Base-by-base conservation (phyloP, 441 rosid species). In the Erodium moschatum region DNA sequence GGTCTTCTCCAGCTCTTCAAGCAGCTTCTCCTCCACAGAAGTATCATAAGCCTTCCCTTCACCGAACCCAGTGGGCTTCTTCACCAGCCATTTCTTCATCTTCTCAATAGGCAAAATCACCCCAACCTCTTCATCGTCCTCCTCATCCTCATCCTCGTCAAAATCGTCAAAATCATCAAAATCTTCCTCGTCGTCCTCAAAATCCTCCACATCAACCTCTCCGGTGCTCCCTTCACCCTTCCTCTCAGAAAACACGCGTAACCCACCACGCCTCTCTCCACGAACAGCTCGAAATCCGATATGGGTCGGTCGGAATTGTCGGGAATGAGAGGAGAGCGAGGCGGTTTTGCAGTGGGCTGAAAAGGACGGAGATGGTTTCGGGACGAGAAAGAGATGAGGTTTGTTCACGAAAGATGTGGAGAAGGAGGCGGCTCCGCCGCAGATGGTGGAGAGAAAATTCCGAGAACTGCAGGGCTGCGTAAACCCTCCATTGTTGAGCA, bases 21-120 rank as follows among this genome's bases (percentile, higher is more conserved):
- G 81, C 84, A 92, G 80, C 79, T 85, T 83, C 48, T 86, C 97
- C 81, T 92, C 96, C 72, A 85, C 8, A 8, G 75, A 75, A 69
- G 97, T 88, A 58, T 87, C 88, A 52, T 88, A 92, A 27, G 73
- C 84, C 66, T 86, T 90, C 65, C 86, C 87, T n/a, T 70, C 86
- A 0, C 98, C 97, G 56, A 92, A 90, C 31, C 94, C 96, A 16
- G 78, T 74, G 0, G 97, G 97, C 83, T 77, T 86, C 54, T 60
- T 84, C 82, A 84, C 87, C 58, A 84, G 75, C 96, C 96, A 89
- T 79, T 77, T 67, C 74, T 73, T 73, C 97, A 89, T 87, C 75
- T 85, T 71, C 52, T 67, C 89, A 38, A 81, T 62, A 4, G 93
- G 86, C 68, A 87, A 18, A 63, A 77, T 15, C 82, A 80, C 68